phyloP scores from a whole-genome alignment of 805 yeast genomes.

The Hermanozyma aechmeae region DNA sequence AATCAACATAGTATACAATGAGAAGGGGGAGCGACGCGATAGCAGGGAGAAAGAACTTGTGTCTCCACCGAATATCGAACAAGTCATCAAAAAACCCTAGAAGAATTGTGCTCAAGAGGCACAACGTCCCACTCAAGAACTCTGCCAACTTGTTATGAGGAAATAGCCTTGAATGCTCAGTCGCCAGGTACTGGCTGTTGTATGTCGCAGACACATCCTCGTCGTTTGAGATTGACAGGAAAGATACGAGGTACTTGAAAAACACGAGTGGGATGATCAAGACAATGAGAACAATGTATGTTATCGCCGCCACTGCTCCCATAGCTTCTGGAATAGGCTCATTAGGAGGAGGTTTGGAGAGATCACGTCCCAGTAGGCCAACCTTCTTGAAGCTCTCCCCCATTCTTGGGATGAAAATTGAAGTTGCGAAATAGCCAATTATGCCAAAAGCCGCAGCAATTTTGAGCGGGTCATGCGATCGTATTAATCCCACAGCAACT shows the following conservation, averaged over 20 bases:
- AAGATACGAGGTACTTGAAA: conserved; percentile 58
- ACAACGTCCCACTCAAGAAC: conserved; percentile 74
- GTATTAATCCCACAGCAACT: conserved; percentile 12
- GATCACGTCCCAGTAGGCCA: conserved; percentile 81
- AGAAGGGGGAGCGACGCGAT: conserved; percentile 87
- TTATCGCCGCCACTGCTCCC: conserved; percentile 82
- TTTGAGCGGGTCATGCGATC: conserved; percentile 39
- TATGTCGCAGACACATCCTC: conserved; percentile 22
- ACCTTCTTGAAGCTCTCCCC: conserved; percentile 57
- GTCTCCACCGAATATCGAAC: conserved; percentile 95
- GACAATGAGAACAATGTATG: conserved; percentile 73
- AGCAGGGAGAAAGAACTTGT: conserved; percentile 92
- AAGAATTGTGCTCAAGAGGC: conserved; percentile 73
- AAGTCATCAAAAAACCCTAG: conserved; percentile 90
- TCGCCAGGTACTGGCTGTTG: conserved; percentile 23
- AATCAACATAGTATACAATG: conserved; percentile 87
- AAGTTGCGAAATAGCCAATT: conserved; percentile 55
- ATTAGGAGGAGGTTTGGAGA: conserved; percentile 71
- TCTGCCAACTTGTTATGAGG: conserved; percentile 82
- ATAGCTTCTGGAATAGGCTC: conserved; percentile 70
- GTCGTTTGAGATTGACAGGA: conserved; percentile 27
- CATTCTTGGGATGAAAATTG: conserved; percentile 58
- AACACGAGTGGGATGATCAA: conserved; percentile 84
- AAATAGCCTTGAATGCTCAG: conserved; percentile 34
- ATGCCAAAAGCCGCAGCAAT: conserved; percentile 61